Evolutionary conservation across 495 filamentous ascomycete species (phyloP).

Genomic region (Aspergillus sclerotioniger): DNA sequence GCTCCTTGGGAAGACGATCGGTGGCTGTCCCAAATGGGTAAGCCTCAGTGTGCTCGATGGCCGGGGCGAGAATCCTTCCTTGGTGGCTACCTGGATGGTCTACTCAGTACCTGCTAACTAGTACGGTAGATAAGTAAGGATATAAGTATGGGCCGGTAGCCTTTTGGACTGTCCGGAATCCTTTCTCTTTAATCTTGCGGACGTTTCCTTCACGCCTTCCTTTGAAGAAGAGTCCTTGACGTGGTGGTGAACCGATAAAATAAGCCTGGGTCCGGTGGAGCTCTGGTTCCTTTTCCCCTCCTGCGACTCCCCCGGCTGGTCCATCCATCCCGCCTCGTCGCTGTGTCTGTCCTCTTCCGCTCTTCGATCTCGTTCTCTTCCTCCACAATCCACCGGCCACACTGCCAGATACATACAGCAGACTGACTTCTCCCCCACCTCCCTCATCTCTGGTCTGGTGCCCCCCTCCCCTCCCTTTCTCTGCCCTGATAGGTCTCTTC

Average conservation of each 20-base stretch:
- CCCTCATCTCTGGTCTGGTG: neutral
- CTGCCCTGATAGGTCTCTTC: too few species aligned
- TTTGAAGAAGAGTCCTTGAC: neutral
- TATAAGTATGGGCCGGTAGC: neutral
- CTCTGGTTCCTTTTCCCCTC: constrained; percentile 5
- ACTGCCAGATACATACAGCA: neutral
- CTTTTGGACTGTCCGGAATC: neutral
- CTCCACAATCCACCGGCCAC: neutral
- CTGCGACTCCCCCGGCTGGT: neutral
- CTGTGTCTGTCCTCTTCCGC: too few species aligned
- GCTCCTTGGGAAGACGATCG: neutral
- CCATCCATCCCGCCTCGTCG: neutral
- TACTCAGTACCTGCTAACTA: too few species aligned
- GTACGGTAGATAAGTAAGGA: too few species aligned
- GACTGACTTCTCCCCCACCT: constrained; percentile 1
- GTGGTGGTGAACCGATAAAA: neutral
- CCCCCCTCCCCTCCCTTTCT: too few species aligned
- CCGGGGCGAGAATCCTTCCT: neutral
- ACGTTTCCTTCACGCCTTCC: too few species aligned
- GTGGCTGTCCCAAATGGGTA: neutral
- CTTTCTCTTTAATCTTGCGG: too few species aligned
- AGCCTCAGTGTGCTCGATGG: neutral
- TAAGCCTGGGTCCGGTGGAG: constrained; percentile 3
- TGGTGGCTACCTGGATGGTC: neutral
- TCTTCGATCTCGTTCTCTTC: neutral